phyloP scores from a whole-genome alignment of 371 early-diverging fungal species.

The Mortierella sp. region DNA sequence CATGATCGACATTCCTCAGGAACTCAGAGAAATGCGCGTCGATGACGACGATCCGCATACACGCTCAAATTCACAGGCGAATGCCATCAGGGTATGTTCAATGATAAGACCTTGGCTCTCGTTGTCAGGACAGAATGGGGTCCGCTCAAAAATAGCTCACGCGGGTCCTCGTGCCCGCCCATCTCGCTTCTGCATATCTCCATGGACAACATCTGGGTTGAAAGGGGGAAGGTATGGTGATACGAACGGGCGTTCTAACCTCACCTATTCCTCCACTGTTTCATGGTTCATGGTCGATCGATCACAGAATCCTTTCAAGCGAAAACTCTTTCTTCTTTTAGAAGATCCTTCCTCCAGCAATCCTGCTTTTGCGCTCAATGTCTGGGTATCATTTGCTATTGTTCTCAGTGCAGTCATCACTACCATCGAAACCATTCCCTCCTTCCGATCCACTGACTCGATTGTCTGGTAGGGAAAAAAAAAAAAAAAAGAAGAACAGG shows the following conservation, averaged over 20 bases:
- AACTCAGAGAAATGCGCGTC: constrained; percentile 47
- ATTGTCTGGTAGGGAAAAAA: constrained; percentile 64
- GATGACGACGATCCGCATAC: constrained; percentile 45
- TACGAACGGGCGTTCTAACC: no score
- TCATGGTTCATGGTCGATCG: not conserved
- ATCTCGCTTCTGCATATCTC: no score
- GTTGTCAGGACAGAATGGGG: no score
- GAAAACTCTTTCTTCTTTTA: constrained; percentile 72
- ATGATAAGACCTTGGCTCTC: no score
- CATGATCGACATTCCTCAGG: constrained; percentile 56
- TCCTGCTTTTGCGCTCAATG: constrained; percentile 80
- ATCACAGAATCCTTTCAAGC: constrained; percentile 59
- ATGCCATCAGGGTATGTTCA: constrained; percentile 47
- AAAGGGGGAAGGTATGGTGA: no score
- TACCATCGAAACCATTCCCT: constrained; percentile 87
- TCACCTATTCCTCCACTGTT: not conserved
- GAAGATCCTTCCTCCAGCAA: constrained; percentile 77
- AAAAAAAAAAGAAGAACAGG: not conserved
- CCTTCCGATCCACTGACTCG: constrained; percentile 72
- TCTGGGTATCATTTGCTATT: constrained; percentile 80
- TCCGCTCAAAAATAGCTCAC: no score
- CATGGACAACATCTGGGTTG: not conserved
- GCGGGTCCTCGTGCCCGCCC: no score
- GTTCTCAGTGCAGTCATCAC: constrained; percentile 82
- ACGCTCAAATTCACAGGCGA: constrained; percentile 53